Evolutionary conservation across 805 yeast genomes (phyloP).

Genomic region (Starmerella geochares): DNA sequence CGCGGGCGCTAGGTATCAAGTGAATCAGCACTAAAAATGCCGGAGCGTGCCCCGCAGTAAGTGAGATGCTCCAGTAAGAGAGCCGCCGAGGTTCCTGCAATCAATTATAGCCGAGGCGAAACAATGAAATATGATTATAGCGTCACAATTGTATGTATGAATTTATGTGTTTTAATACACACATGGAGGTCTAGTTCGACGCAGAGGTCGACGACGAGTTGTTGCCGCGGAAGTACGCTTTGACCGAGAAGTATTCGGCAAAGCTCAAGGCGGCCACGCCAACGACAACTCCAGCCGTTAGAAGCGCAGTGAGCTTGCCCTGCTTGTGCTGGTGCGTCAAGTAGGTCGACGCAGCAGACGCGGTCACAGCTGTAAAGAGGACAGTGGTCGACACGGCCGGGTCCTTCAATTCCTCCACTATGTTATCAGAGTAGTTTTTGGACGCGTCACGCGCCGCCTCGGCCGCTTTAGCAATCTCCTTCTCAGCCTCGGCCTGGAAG

Average conservation of each 20-base stretch:
- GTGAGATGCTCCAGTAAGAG: no score
- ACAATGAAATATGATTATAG: no score
- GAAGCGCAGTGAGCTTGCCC: slow-evolving; percentile 23
- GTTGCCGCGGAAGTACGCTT: slow-evolving; percentile 26
- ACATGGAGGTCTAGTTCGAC: neutral
- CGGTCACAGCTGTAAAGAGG: slow-evolving; percentile 25
- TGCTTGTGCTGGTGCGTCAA: slow-evolving; percentile 27
- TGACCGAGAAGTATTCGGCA: slow-evolving; percentile 28
- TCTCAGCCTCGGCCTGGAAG: slow-evolving; percentile 16
- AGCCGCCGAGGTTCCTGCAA: no score
- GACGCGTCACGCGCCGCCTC: slow-evolving; percentile 17
- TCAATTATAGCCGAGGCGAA: no score
- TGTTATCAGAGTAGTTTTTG: slow-evolving; percentile 21
- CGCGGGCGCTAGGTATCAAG: no score
- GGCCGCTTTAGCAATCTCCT: slow-evolving; percentile 16
- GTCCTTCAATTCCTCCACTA: slow-evolving; percentile 26
- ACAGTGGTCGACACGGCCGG: slow-evolving; percentile 28
- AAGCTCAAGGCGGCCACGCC: slow-evolving; percentile 27
- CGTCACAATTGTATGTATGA: no score
- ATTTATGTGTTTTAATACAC: no score
- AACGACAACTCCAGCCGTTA: slow-evolving; percentile 24
- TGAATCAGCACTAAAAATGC: no score
- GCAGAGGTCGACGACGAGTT: neutral
- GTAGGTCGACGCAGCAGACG: slow-evolving; percentile 28
- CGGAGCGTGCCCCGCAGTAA: no score